Conservation (phyloP, 495 filamentous ascomycete species). For the Endocarpon pusillum region DNA sequence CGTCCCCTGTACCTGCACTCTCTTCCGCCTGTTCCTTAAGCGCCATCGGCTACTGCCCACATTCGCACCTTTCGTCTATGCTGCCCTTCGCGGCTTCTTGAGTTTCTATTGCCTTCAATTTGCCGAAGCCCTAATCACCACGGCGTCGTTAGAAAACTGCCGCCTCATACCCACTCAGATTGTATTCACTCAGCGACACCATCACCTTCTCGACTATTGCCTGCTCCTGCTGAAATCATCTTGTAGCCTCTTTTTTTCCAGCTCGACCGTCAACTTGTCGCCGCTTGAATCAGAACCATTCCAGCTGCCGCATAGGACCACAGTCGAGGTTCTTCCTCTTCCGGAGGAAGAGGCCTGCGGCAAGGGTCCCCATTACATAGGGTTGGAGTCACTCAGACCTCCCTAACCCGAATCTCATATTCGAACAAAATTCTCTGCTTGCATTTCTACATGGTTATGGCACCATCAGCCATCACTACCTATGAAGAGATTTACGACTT, state of each 20-base stretch:
- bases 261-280: slow-evolving; percentile 36
- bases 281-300: slow-evolving; percentile 37
- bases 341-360: slow-evolving; percentile 83
- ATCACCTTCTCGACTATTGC: too few species aligned
- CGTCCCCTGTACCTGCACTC: too few species aligned
- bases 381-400: slow-evolving; percentile 77
- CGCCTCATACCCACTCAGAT: too few species aligned
- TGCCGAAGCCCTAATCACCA: too few species aligned
- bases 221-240: too few species aligned
- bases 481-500: slow-evolving; percentile 32
- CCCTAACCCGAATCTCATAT: slow-evolving; percentile 48
- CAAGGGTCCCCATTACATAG: slow-evolving; percentile 68
- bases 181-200: too few species aligned
- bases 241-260: slow-evolving; percentile 30
- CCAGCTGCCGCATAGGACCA: slow-evolving; percentile 99
- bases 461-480: slow-evolving; percentile 48
- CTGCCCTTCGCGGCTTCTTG: too few species aligned
- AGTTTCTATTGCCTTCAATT: too few species aligned
- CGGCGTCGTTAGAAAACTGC: too few species aligned
- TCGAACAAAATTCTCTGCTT: slow-evolving; percentile 11
- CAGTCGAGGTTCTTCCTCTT: slow-evolving; percentile 93
- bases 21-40: too few species aligned
- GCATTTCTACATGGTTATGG: slow-evolving; percentile 40
- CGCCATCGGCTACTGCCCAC: too few species aligned
- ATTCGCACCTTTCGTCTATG: too few species aligned